These are phyloP conservation scores for Pulicaria dysenterica DNA, from an alignment of 129 eudicot genomes.

Conservation along the genomic window DNA sequence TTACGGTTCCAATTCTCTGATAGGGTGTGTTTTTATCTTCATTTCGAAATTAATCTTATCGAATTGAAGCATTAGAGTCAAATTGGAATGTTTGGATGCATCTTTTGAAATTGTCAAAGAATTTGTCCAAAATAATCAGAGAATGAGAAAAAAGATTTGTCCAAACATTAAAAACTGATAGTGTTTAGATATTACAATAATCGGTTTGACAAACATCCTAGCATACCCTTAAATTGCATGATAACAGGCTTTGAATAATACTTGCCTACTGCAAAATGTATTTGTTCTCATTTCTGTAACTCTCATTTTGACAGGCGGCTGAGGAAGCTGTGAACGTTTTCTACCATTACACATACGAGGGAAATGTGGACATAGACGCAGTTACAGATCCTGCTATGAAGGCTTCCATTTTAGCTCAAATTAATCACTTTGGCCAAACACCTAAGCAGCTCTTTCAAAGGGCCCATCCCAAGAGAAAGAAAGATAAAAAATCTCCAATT, in stretches of 20 bases:
- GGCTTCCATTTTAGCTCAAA: constrained; percentile 98
- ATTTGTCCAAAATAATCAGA: too few species aligned
- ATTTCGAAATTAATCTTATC: not conserved
- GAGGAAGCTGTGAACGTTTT: constrained; percentile 95
- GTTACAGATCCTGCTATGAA: constrained; percentile 95
- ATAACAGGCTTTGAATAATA: too few species aligned
- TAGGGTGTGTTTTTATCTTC: not conserved
- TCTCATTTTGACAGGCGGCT: constrained; percentile 62
- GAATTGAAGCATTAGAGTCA: not conserved
- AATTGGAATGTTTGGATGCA: too few species aligned
- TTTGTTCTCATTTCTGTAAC: not conserved
- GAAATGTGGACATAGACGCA: constrained; percentile 92
- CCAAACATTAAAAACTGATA: too few species aligned
- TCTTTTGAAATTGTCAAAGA: too few species aligned
- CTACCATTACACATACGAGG: constrained; percentile 95
- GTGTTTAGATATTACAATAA: not conserved
- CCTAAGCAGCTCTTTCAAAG: constrained; percentile 84
- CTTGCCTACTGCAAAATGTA: too few species aligned
- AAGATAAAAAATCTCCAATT: constrained; percentile 57
- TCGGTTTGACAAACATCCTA: not conserved
- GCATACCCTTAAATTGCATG: not conserved
- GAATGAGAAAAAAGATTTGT: too few species aligned
- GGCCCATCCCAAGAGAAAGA: constrained; percentile 77
- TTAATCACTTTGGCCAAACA: constrained; percentile 97
- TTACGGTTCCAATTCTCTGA: not conserved